Conservation (phyloP, 192 early-diverging fungal genomes). For the Rhizoclosmatium globosum region DNA sequence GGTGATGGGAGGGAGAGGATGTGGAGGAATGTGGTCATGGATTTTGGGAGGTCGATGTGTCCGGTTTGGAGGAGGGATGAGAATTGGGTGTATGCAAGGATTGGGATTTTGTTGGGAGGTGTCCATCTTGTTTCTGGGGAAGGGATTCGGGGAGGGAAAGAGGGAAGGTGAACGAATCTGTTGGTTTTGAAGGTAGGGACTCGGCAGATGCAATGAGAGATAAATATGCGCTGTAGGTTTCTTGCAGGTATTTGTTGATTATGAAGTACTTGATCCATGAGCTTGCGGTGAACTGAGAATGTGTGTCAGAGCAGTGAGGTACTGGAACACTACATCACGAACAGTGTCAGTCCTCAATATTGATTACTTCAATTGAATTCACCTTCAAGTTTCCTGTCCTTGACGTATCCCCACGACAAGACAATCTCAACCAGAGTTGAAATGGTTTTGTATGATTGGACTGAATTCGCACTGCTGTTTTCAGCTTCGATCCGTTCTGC, state of each 20-base stretch:
- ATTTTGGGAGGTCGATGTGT: background rate
- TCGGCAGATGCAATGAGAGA: background rate
- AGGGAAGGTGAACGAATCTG: too few relatives aligned
- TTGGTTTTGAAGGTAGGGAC: too few relatives aligned
- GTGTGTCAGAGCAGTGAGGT: background rate
- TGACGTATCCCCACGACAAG: conserved; percentile 1
- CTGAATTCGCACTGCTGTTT: background rate
- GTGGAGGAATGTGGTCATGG: background rate
- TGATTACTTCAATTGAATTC: background rate
- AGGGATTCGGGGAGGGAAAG: too few relatives aligned
- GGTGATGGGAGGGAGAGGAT: too few relatives aligned
- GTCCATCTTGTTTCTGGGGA: too few relatives aligned
- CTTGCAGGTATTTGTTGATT: conserved; percentile 18
- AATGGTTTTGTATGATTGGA: background rate
- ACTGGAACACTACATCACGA: background rate
- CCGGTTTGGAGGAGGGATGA: too few relatives aligned
- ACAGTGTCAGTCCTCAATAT: too few relatives aligned
- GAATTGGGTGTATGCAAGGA: too few relatives aligned
- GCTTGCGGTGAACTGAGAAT: background rate
- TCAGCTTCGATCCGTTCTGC: background rate
- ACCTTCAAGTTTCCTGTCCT: background rate
- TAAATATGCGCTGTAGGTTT: background rate
- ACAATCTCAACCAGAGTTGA: conserved; percentile 10
- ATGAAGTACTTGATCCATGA: conserved; percentile 19
- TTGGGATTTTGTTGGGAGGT: too few relatives aligned